Percentiles rank a stretch among this genome's conserved stretches.
Conservation (phyloP, 257 asterid genomes). For the Osmanthus fragrans region DNA sequence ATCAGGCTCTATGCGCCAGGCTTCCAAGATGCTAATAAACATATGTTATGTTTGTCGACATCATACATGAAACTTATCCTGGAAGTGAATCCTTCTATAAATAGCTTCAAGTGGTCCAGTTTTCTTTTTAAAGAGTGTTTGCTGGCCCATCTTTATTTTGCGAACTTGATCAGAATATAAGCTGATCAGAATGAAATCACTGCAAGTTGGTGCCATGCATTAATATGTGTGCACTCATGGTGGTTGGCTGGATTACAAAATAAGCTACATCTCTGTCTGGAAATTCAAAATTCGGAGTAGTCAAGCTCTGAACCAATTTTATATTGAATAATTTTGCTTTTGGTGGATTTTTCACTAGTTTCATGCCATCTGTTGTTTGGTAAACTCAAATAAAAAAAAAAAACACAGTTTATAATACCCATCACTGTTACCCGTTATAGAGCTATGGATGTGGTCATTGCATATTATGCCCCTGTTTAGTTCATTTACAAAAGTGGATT, state of each 20-base stretch:
- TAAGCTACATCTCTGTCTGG: not conserved
- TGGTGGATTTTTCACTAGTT: constrained; percentile 2
- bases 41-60: not conserved
- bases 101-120: not conserved
- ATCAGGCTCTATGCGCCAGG: not conserved
- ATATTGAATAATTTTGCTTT: not conserved
- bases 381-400: not conserved
- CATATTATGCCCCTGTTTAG: not conserved
- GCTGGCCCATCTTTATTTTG: not conserved
- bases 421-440: not conserved
- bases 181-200: not conserved
- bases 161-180: not conserved
- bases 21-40: not conserved
- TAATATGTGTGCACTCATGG: not conserved
- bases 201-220: not conserved
- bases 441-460: not conserved
- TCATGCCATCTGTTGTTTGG: not conserved
- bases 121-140: not conserved
- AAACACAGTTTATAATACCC: not conserved
- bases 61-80: not conserved
- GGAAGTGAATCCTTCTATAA: not conserved
- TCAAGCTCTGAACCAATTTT: not conserved
- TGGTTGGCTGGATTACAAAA: not conserved
- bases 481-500: too few relatives aligned
- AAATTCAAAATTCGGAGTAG: not conserved